phyloP scores from a whole-genome alignment of 2,329 filamentous ascomycete genomes.

The Phyllosticta citrichinensis region DNA sequence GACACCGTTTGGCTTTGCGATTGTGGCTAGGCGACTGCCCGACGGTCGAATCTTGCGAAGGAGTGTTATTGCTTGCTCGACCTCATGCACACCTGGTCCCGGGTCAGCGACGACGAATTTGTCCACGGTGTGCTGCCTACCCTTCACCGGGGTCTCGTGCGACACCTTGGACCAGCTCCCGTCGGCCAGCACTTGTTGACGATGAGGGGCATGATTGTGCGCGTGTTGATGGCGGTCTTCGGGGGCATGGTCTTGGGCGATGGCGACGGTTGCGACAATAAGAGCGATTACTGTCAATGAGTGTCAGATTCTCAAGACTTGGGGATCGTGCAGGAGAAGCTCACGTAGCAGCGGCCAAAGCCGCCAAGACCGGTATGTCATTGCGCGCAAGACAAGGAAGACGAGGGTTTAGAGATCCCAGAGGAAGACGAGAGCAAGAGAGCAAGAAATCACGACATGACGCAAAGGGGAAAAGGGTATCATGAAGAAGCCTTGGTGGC shows the following conservation, averaged over 20 bases:
- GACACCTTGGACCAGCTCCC: slow-evolving; percentile 1
- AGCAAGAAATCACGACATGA: background rate
- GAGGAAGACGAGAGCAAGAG: background rate
- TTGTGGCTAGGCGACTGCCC: slow-evolving; percentile 29
- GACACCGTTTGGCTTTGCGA: slow-evolving; percentile 46
- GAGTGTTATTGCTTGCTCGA: slow-evolving; percentile 30
- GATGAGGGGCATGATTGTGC: background rate
- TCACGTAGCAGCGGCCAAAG: slow-evolving; percentile 11
- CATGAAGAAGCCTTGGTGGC: background rate
- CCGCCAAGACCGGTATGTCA: slow-evolving; percentile 3
- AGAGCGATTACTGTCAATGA: slow-evolving; percentile 22
- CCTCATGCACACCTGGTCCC: slow-evolving; percentile 17
- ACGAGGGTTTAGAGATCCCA: background rate
- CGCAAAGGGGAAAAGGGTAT: background rate
- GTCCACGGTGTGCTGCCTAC: background rate
- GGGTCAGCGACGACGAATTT: background rate
- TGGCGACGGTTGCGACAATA: slow-evolving; percentile 18
- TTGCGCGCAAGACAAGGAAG: slow-evolving; percentile 6
- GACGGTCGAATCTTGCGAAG: slow-evolving; percentile 34
- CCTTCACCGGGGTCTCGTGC: background rate
- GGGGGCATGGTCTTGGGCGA: slow-evolving; percentile 14
- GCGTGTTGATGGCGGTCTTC: slow-evolving; percentile 6
- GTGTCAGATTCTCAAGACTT: background rate
- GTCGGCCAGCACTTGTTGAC: slow-evolving; percentile 5
- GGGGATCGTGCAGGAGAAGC: background rate